Percentiles rank a stretch among this genome's conserved stretches.
Conservation (phyloP, 768 basidiomycete species). For the Pleurotus tuoliensis region DNA sequence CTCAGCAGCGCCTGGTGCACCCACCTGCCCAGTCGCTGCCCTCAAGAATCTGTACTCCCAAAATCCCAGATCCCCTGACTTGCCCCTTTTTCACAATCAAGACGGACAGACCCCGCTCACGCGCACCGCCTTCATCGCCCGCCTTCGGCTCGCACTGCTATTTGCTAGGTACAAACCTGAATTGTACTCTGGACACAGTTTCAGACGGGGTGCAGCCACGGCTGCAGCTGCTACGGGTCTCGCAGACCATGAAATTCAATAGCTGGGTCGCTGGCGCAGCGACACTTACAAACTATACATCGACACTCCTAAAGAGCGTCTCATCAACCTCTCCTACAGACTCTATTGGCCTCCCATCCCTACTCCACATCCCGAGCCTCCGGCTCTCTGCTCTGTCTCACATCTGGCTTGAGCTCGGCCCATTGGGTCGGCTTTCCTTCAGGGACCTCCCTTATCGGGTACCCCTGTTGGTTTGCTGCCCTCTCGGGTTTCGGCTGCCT, state of each 20-base stretch:
- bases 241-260: slow-evolving; percentile 7
- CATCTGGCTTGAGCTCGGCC: not conserved
- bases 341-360: not conserved
- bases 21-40: slow-evolving; percentile 8
- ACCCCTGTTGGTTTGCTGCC: not conserved
- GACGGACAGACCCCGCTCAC: not conserved
- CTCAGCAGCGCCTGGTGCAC: slow-evolving; percentile 14
- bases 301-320: not conserved
- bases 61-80: not conserved
- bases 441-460: not conserved
- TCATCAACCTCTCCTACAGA: not conserved
- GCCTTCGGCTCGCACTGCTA: not conserved
- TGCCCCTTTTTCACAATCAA: not conserved
- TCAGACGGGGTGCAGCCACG: not conserved
- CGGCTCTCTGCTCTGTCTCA: not conserved
- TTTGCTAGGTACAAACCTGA: not conserved
- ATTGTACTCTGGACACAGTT: not conserved
- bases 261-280: slow-evolving; percentile 4
- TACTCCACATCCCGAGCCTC: not conserved
- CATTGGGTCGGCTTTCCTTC: not conserved
- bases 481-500: not conserved
- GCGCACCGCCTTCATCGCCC: not conserved
- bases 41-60: too few species aligned
- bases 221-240: not conserved
- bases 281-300: slow-evolving; percentile 9